Evolutionary conservation across 2,329 filamentous ascomycete species (phyloP).

Genomic region (Mollisiaceae sp.): DNA sequence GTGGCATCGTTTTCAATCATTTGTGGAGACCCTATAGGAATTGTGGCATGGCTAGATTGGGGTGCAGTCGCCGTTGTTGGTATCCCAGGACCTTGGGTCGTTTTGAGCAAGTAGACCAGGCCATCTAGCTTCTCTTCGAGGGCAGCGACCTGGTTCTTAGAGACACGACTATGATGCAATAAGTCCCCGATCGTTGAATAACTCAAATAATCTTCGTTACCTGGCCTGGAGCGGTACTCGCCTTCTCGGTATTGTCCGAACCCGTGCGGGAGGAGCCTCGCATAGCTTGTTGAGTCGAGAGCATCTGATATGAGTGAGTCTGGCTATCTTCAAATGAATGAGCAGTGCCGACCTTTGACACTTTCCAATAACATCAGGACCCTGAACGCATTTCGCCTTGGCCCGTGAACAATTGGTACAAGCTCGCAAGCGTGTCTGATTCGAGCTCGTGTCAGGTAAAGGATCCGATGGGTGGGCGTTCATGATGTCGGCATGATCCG

Average conservation of each 20-base stretch:
- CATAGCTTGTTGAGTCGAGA: conserved; percentile 28
- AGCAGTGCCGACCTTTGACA: conserved; percentile 24
- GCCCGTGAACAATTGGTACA: conserved; percentile 28
- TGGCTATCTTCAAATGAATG: not conserved
- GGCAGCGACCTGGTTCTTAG: conserved; percentile 28
- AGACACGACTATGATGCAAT: conserved; percentile 16
- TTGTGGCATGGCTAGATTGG: not conserved
- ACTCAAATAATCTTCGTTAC: conserved; percentile 6
- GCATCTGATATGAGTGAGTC: conserved; percentile 22
- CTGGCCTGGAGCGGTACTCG: conserved; percentile 17
- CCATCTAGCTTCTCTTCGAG: conserved; percentile 34
- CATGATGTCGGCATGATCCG: not conserved
- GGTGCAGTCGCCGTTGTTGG: not conserved
- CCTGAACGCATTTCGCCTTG: conserved; percentile 28
- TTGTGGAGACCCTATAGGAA: not conserved
- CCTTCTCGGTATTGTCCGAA: conserved; percentile 21
- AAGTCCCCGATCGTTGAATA: not conserved
- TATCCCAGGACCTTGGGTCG: conserved; percentile 12
- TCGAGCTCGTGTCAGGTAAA: not conserved
- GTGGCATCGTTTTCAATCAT: not conserved
- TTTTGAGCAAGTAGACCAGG: conserved; percentile 29
- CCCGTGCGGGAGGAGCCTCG: conserved; percentile 22
- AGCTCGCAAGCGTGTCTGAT: conserved; percentile 11
- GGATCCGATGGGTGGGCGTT: not conserved
- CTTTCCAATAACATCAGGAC: not conserved